These are phyloP conservation scores for Albizia julibrissin DNA, from an alignment of 306 rosid genomes.

Conservation along the genomic window DNA sequence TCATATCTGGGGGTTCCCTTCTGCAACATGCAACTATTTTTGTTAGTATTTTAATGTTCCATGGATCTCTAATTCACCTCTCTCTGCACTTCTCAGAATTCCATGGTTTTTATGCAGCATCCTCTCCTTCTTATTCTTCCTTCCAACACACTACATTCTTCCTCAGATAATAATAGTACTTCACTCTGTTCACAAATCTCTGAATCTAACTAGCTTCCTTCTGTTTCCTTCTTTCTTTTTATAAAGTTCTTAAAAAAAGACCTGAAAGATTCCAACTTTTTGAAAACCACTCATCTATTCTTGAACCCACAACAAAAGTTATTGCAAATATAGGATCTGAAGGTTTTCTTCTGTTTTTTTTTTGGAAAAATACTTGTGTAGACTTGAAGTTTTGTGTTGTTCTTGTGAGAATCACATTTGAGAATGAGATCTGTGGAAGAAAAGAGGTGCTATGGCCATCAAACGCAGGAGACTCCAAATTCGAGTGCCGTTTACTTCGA, in stretches of 20 bases:
- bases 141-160: conserved; percentile 33
- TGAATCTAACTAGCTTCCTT: conserved; percentile 7
- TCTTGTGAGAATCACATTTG: conserved; percentile 6
- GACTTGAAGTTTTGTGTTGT: conserved; percentile 14
- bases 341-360: not conserved
- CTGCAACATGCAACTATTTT: conserved; percentile 40
- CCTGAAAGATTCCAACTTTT: conserved; percentile 4
- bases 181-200: not conserved
- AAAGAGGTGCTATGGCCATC: conserved; percentile 62
- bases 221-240: conserved; percentile 4
- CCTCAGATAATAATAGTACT: conserved; percentile 18
- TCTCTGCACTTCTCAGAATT: conserved; percentile 61
- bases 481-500: conserved; percentile 57
- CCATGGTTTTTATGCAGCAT: conserved; percentile 46
- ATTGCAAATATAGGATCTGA: conserved; percentile 32
- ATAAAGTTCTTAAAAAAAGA: not conserved
- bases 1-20: conserved; percentile 32
- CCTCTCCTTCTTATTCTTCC: conserved; percentile 37
- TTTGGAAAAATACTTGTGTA: conserved; percentile 3
- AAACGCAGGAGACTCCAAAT: conserved; percentile 54
- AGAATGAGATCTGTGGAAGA: conserved; percentile 86
- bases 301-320: conserved; percentile 11
- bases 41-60: conserved; percentile 41
- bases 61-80: conserved; percentile 58
- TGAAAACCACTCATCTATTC: not conserved